Evolutionary conservation across 1,284 basidiomycete species (phyloP).

Genomic region (Trichosporon sp.): DNA sequence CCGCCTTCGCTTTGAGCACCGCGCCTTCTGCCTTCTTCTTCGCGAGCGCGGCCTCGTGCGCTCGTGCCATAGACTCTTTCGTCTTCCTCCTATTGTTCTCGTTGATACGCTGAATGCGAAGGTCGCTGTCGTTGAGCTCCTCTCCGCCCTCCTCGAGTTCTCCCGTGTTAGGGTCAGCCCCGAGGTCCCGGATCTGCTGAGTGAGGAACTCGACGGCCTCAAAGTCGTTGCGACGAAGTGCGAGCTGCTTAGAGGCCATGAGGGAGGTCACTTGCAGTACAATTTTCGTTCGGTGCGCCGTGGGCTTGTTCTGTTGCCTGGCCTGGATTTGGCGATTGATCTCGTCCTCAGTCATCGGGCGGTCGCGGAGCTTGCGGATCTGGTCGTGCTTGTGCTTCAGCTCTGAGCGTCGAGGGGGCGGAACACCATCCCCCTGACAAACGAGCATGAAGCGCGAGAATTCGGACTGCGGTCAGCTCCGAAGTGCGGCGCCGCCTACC

Average conservation of each 20-base stretch:
- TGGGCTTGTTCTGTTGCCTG: conserved; percentile 32
- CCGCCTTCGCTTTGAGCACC: conserved; percentile 34
- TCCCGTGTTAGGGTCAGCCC: conserved; percentile 42
- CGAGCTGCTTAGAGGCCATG: conserved; percentile 60
- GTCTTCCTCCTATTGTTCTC: conserved; percentile 82
- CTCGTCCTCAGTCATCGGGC: conserved; percentile 68
- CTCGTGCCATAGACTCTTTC: conserved; percentile 67
- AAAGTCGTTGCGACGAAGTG: conserved; percentile 63
- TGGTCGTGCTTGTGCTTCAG: conserved; percentile 63
- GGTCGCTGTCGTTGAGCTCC: conserved; percentile 52
- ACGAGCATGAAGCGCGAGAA: conserved; percentile 60
- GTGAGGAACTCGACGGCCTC: conserved; percentile 61
- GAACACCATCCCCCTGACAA: conserved; percentile 58
- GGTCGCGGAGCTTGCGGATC: conserved; percentile 58
- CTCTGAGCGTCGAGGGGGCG: conserved; percentile 62
- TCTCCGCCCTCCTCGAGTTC: conserved; percentile 23
- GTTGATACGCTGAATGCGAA: conserved; percentile 71
- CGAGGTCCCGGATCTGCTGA: conserved; percentile 58
- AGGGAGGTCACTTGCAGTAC: conserved; percentile 54
- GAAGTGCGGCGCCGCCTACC: conserved; percentile 31
- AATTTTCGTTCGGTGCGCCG: conserved; percentile 56
- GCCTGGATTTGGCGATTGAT: conserved; percentile 64
- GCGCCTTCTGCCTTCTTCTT: conserved; percentile 57
- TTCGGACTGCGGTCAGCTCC: conserved; percentile 58
- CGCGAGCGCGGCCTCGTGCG: conserved; percentile 65